Base-by-base conservation (phyloP, 495 filamentous ascomycete genomes). In the Cercophora newfieldiana region DNA sequence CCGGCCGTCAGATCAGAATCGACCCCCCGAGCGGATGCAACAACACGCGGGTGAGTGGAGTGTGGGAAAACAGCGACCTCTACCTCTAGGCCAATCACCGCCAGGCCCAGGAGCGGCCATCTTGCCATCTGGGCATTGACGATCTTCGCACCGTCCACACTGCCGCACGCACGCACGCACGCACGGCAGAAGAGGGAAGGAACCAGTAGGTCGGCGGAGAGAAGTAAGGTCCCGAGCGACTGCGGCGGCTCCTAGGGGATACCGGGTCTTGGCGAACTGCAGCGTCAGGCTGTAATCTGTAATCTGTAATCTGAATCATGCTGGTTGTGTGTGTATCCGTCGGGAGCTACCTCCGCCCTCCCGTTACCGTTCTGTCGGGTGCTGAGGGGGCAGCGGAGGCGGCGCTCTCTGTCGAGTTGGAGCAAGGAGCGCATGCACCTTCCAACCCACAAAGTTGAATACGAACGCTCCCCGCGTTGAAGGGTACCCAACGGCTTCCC, bases 61-160 rank as follows among this genome's bases (percentile, higher is more conserved):
- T 66, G 57, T 25, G 66, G 66, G 72, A 68, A 64, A 68, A 64
- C 66, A 10, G n/a, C n/a, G 29, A 19, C 44, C 37, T 49, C 29
- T 54, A 55, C 28, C 47, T 14, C 25, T 2, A 50, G 49, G 37
- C 72, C 72, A 75, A 75, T 75, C 65, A 73, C 37, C 37, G 37
- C 37, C 37, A 44, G 37, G 10, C 37, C 37, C 12, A 16, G 10
- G 62, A 51, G 25, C 18, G 12, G 51, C 50, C 59, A 68, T 30
- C 59, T 25, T 73, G 71, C n/a, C 70, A 69, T 66, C 55, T 59
- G 22, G 19, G 68, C 71, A 71, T 72, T 21, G 59, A 67, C 71
- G 71, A 71, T 73, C 65, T 69, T 66, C 50, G 66, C 64, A 50
- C 59, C 56, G 37, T 44, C 12, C 37, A 44, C 37, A n/a, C n/a